Evolutionary conservation across 768 basidiomycete genomes (phyloP), one percentile per base, ranked within the genome.

Genomic region (Lentinula raphanica): DNA sequence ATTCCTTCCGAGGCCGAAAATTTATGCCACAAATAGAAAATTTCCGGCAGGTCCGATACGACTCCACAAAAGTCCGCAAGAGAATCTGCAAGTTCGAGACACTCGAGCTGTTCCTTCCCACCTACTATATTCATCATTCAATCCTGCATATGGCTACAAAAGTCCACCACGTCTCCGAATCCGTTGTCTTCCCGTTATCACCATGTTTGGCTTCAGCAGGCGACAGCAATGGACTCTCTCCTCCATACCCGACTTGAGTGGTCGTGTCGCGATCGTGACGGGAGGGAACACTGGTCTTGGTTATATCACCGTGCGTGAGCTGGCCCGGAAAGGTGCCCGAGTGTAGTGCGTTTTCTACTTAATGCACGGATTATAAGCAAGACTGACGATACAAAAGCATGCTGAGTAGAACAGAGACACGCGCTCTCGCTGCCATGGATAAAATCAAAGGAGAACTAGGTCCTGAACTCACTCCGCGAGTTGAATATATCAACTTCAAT

Each of bases 251-350:
- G 19, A 51, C 31, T 51, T 51, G 49, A 51, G 28, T 35, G 53
- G 53, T 42, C 53, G 39, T 25, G 53, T 54, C 8, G 38, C 39
- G 13, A 54, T 60, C n/a, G 59, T 60, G 19, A 60, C 56, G n/a
- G 59, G 59, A 48, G 59, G 46, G 11, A 60, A 60, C 40, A 56
- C 56, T 29, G 59, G 59, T 23, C 31, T 58, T 19, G 59, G 59
- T 45, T 45, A 48, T 42, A 31, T 39, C 32, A 58, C 59, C 35
- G 56, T 50, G 15, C 46, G 45, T 31, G 59, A 57, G 29, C 55
- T 60, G 12, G 59, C 56, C 12, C 44, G 59, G 12, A 42, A 51
- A 27, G 59, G 59, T 11, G 58, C 58, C 13, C 55, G 51, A 29
- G 58, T 59, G 35, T 59, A 59, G 42, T 46, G 31, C 29, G 58